Base-by-base conservation (phyloP, 441 rosid species). In the Erodium moschatum region DNA sequence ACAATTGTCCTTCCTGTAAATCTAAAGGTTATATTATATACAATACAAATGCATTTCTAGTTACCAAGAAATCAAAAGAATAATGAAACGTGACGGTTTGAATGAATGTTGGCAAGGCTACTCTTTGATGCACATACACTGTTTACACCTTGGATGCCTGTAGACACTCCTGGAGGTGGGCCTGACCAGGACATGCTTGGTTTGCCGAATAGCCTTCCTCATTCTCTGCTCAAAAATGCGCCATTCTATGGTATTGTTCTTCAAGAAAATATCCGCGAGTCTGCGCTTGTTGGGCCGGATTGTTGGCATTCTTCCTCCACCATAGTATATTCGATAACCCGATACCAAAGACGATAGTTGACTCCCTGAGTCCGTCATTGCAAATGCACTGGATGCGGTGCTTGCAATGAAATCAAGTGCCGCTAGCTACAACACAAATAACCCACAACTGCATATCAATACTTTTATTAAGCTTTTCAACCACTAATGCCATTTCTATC, bases 281-380 rank as follows among this genome's bases (percentile, higher is more conserved):
- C 98, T 88, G 73, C 95, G 76, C 70, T 90, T 92, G 83, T 92
- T 95, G 20, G 97, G 97, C 46, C 95, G 79, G 52, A 90, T 90
- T 29, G 97, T 92, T 20, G 96, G 96, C 99, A 92, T 92, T 76
- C 73, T 85, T 50, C 99, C 97, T 35, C 92, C 95, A 7, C 99
- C 97, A 40, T 82, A 87, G 72, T 91, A 90, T 72, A 88, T 90
- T 67, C 97, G 80, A 72, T 83, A 89, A 65, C 99, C 97, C n/a
- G 99, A 88, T 2, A 95, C 93, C 75, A 90, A 74, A 68, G 99
- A 91, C 33, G 97, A 91, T 35, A 94, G 69, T 69, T 85, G 99
- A 74, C 99, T 94, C 50, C 99, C 97, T 0, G 97, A 90, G 78
- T 91, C 99, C 0, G 99, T 90, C 99, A 94, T 90, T 19, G 97